Evolutionary conservation across 2,329 filamentous ascomycete genomes (phyloP), one percentile per base, ranked within the genome.

Genomic region (Thermoascus crustaceus): DNA sequence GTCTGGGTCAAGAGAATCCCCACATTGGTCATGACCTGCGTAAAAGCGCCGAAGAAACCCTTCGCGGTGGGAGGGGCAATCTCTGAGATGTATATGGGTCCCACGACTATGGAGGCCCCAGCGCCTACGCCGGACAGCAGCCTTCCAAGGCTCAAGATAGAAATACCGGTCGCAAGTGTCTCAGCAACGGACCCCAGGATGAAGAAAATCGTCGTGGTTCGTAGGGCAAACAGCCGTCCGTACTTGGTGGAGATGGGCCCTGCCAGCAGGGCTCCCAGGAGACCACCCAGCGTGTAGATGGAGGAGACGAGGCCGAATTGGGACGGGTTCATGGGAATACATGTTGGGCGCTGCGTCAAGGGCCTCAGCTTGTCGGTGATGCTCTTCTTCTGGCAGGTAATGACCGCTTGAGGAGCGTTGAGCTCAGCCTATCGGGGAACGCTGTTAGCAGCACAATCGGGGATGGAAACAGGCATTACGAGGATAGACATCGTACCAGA

Each of bases 41-140:
- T 96, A 61, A 93, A 66, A 22, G 72, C 69, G 7, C 77, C 77
- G 49, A 94, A 96, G 43, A 94, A 77, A 4, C 87, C 88, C 36
- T 80, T 76, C 45, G 81, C 75, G 10, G 70, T 66, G 0, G 77
- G 77, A 3, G 89, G 91, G 0, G 88, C 81, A 17, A 95, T 75
- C 61, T 98, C 91, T 30, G 86, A 88, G 48, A 98, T 86, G 67
- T 94, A 98, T 13, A 98, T 76, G 0, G 91, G 91, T 2, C 93
- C 87, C 22, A 95, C 85, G 13, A 98, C 91, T 2, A 91, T 89
- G 1, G 87, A 78, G 2, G 87, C 85, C 14, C 91, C 91, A 4
- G 87, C 87, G 5, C 85, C 88, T 2, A 94, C 57, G 7, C 91
- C 91, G 6, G 84, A 81, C 9, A 96, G 55, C 14, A 94, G 67